A percentile compares a stretch with the other conserved stretches of the same genome.
These are phyloP conservation scores for Forsythia suspensa DNA, from an alignment of 257 asterid species.

Conservation along the genomic window DNA sequence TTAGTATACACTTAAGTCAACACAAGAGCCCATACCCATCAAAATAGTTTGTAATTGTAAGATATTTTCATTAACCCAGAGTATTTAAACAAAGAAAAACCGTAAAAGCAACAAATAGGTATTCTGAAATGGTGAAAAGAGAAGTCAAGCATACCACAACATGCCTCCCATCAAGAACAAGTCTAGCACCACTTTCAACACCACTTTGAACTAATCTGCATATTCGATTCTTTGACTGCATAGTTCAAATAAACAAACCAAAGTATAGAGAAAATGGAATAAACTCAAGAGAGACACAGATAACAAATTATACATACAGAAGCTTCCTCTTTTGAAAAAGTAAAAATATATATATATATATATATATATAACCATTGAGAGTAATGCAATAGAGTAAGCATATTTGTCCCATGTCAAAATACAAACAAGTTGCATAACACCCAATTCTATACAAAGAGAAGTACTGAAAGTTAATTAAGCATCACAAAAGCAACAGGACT, in stretches of 20 bases:
- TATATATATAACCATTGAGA: background rate
- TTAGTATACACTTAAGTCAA: too few relatives aligned
- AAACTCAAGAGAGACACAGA: background rate
- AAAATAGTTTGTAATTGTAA: background rate
- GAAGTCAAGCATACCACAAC: conserved; percentile 36
- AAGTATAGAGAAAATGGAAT: background rate
- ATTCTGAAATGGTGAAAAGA: background rate
- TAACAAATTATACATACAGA: background rate
- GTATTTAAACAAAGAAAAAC: background rate
- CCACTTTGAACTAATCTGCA: conserved; percentile 44
- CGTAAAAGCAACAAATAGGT: background rate
- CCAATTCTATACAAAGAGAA: background rate
- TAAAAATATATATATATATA: too few relatives aligned
- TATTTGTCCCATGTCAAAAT: background rate
- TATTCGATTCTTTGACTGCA: conserved; percentile 41
- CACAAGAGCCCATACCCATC: background rate
- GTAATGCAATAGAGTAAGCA: background rate
- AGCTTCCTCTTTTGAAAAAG: background rate
- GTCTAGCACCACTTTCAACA: conserved; percentile 44
- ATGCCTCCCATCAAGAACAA: conserved; percentile 48
- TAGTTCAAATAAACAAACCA: conserved; percentile 15
- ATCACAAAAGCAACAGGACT: background rate
- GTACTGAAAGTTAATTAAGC: background rate
- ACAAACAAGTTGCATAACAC: background rate
- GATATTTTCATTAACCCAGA: background rate